Evolutionary conservation across 2,329 filamentous ascomycete species (phyloP).

Genomic region (Sporothrix curviconia): DNA sequence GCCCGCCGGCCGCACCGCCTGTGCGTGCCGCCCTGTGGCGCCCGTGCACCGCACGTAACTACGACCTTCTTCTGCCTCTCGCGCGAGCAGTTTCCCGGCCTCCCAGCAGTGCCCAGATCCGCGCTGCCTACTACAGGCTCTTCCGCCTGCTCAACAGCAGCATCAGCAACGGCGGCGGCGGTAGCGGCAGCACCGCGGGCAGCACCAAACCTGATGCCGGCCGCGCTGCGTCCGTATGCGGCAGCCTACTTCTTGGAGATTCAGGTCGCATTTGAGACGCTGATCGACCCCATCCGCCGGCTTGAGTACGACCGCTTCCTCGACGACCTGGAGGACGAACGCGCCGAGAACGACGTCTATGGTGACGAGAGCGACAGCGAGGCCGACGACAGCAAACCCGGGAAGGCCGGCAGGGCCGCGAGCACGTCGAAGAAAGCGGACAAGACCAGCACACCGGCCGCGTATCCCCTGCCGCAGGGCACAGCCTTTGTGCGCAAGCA

Average conservation of each 20-base stretch:
- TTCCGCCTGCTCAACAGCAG: slow-evolving; percentile 40
- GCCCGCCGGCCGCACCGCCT: neutral
- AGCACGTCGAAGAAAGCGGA: neutral
- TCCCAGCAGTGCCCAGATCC: slow-evolving; percentile 32
- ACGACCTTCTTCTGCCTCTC: slow-evolving; percentile 41
- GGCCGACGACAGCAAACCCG: slow-evolving; percentile 22
- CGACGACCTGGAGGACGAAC: slow-evolving; percentile 22
- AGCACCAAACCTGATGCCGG: slow-evolving; percentile 28
- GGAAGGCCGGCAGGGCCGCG: slow-evolving; percentile 21
- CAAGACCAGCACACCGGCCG: neutral
- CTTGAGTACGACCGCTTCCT: slow-evolving; percentile 33
- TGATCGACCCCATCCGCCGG: slow-evolving; percentile 38
- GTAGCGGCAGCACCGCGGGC: neutral
- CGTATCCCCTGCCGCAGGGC: neutral
- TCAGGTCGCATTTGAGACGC: slow-evolving; percentile 41
- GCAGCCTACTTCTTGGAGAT: slow-evolving; percentile 35
- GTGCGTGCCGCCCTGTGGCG: neutral
- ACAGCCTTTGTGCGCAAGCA: slow-evolving; percentile 19
- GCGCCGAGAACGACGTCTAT: slow-evolving; percentile 20
- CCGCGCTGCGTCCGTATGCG: slow-evolving; percentile 33
- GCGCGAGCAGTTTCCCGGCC: slow-evolving; percentile 23
- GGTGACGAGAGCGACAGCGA: slow-evolving; percentile 16
- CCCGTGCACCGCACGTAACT: slow-evolving; percentile 31
- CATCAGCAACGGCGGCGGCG: slow-evolving; percentile 17
- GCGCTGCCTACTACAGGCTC: slow-evolving; percentile 39